Evolutionary conservation across 2,329 filamentous ascomycete species (phyloP), one percentile per base, ranked within the genome.

Genomic region (Colletotrichum sp.): DNA sequence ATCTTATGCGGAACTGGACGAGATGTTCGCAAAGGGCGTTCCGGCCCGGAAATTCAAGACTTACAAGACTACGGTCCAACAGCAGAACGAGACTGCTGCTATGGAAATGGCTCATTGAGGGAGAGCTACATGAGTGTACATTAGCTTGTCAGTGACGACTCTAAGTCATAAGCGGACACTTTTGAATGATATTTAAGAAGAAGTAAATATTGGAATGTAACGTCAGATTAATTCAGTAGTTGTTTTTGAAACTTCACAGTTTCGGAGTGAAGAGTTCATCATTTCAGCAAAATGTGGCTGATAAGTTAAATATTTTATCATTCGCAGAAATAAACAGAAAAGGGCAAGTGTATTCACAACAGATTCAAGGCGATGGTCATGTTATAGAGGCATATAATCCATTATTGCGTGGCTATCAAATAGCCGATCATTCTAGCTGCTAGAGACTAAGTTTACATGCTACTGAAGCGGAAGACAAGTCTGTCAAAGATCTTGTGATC

Each of bases 1-100:
- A 10, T 79, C 79, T 2, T 80, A 80, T 64, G 77, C 81, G 74
- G 80, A 82, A 59, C 59, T 82, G 16, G 80, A 82, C 65, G 80
- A 81, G 60, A 79, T 81, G 72, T 81, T 82, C 7, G 69, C 78
- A 4, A 80, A 80, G 74, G 75, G 78, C 26, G 74, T 82, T 26
- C 78, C 80, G 8, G 77, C 80, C 7, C 78, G 81, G 28, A 68
- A 80, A 55, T 82, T 82, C 71, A 81, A 80, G 79, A 60, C 30
- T 5, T 82, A 78, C 39, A 79, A 74, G 62, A 75, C 71, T 18
- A 55, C 63, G 13, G 55, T 72, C 21, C 75, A 77, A 44, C 32
- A 72, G 44, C 77, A 74, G n/a, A 77, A 70, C 36, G 74, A 77
- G 71, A 26, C 65, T 39, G 8, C 64, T 36, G 59, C 65, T 15